Percentiles rank a stretch among this genome's conserved stretches.
These are phyloP conservation scores for Dothiorella sarmentorum DNA, from an alignment of 2,329 filamentous ascomycete genomes.

Conservation along the genomic window DNA sequence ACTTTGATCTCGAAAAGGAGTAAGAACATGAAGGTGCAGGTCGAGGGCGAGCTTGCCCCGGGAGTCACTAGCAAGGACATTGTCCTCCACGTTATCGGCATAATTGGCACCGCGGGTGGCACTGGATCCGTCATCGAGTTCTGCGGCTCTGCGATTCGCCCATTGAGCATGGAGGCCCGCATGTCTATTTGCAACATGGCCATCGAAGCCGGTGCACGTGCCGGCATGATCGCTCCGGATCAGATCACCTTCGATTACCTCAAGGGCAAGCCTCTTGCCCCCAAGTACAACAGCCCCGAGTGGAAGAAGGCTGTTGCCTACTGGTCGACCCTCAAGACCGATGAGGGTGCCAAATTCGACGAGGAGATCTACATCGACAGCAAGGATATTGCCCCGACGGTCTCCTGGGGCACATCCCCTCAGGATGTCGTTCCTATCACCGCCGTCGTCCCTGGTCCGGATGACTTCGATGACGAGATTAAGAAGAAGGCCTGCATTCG, in stretches of 20 bases:
- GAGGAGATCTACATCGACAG: conserved; percentile 83
- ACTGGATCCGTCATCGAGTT: conserved; percentile 96
- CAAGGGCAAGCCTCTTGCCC: conserved; percentile 83
- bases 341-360: conserved; percentile 86
- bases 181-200: conserved; percentile 99
- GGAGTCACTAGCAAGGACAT: conserved; percentile 97
- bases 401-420: conserved; percentile 96
- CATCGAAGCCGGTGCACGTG: conserved; percentile 91
- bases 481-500: conserved; percentile 78
- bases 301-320: conserved; percentile 87
- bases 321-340: conserved; percentile 83
- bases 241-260: conserved; percentile 93
- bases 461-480: conserved; percentile 73
- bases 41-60: conserved; percentile 83
- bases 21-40: conserved; percentile 98
- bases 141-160: conserved; percentile 88
- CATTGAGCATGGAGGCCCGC: conserved; percentile 89
- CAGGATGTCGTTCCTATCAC: conserved; percentile 96
- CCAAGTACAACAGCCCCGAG: conserved; percentile 75
- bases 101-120: conserved; percentile 92
- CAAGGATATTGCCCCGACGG: conserved; percentile 88
- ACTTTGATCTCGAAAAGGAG: conserved; percentile 90
- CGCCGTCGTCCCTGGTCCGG: conserved; percentile 82
- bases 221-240: conserved; percentile 95
- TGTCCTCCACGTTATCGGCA: conserved; percentile 85